These are phyloP conservation scores for Paralagenidium karlingii DNA, from an alignment of 352 stramenopile species.

Conservation along the genomic window DNA sequence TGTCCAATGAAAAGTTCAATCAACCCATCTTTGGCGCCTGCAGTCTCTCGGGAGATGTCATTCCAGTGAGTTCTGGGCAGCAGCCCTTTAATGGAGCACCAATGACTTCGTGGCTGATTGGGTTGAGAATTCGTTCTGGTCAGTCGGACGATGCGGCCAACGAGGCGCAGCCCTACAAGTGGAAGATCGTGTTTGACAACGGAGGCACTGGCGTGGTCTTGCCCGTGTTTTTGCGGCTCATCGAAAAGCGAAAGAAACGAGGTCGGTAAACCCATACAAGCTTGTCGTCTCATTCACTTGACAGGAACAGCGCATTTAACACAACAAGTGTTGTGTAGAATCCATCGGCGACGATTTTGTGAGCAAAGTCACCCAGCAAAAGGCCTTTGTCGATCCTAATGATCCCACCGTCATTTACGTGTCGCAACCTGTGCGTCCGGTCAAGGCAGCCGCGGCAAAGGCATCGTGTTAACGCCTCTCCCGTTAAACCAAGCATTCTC, in stretches of 20 bases:
- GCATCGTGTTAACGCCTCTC: background rate
- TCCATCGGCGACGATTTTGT: constrained; percentile 60
- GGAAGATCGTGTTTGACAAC: constrained; percentile 79
- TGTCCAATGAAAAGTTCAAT: constrained; percentile 84
- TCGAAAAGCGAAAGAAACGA: constrained; percentile 73
- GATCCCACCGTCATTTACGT: constrained; percentile 80
- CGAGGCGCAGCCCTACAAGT: constrained; percentile 23
- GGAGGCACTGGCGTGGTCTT: constrained; percentile 72
- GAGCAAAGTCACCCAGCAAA: constrained; percentile 68
- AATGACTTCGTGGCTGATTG: no score
- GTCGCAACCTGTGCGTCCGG: constrained; percentile 25
- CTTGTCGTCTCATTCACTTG: background rate
- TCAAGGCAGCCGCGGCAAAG: background rate
- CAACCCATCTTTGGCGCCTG: constrained; percentile 83
- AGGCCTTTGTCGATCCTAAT: constrained; percentile 78
- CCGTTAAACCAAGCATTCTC: background rate
- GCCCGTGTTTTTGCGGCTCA: constrained; percentile 63
- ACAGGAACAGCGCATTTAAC: background rate
- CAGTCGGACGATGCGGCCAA: constrained; percentile 16
- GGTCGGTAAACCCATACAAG: constrained; percentile 8
- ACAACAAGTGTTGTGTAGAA: constrained; percentile 12
- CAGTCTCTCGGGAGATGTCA: constrained; percentile 68
- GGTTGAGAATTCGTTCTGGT: no score
- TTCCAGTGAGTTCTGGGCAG: constrained; percentile 16
- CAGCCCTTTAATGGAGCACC: background rate